phyloP scores from a whole-genome alignment of 2,329 filamentous ascomycete genomes.

The Sporothrix phasma region DNA sequence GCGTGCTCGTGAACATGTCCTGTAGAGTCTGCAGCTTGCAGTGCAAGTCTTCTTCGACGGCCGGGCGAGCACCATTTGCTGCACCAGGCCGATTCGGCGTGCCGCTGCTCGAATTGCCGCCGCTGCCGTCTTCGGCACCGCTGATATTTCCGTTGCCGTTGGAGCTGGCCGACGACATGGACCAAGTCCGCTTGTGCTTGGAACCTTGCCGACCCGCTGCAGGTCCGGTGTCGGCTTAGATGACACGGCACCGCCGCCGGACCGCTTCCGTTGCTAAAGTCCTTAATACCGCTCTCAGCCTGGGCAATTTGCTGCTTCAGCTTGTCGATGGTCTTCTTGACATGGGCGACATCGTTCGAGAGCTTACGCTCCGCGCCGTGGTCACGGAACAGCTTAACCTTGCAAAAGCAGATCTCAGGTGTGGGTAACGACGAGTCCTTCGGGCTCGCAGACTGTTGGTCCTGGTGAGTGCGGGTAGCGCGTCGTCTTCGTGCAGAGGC shows the following conservation, averaged over 20 bases:
- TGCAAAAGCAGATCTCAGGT: slow-evolving; percentile 79
- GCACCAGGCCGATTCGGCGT: not conserved
- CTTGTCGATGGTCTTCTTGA: slow-evolving; percentile 95
- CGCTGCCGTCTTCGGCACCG: not conserved
- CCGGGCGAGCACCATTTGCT: slow-evolving; percentile 30
- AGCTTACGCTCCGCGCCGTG: slow-evolving; percentile 92
- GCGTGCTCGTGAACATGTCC: slow-evolving; percentile 81
- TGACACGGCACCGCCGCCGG: slow-evolving; percentile 31
- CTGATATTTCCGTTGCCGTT: slow-evolving; percentile 33
- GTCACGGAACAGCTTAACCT: slow-evolving; percentile 93
- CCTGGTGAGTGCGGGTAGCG: slow-evolving; percentile 10
- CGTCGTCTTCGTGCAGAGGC: slow-evolving; percentile 78
- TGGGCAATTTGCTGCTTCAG: slow-evolving; percentile 88
- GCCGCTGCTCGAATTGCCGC: not conserved
- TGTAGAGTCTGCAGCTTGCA: slow-evolving; percentile 68
- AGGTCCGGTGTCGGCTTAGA: slow-evolving; percentile 24
- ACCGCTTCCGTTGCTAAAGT: slow-evolving; percentile 56
- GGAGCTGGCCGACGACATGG: slow-evolving; percentile 71
- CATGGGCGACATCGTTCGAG: slow-evolving; percentile 86
- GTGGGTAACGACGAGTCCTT: slow-evolving; percentile 29
- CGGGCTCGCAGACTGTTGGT: slow-evolving; percentile 33
- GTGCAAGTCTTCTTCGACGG: slow-evolving; percentile 65
- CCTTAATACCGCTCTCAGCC: slow-evolving; percentile 56
- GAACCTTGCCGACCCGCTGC: slow-evolving; percentile 66
- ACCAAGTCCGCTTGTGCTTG: slow-evolving; percentile 95